These are phyloP conservation scores for Pluteus cervinus DNA, from an alignment of 768 basidiomycete genomes.

Conservation along the genomic window DNA sequence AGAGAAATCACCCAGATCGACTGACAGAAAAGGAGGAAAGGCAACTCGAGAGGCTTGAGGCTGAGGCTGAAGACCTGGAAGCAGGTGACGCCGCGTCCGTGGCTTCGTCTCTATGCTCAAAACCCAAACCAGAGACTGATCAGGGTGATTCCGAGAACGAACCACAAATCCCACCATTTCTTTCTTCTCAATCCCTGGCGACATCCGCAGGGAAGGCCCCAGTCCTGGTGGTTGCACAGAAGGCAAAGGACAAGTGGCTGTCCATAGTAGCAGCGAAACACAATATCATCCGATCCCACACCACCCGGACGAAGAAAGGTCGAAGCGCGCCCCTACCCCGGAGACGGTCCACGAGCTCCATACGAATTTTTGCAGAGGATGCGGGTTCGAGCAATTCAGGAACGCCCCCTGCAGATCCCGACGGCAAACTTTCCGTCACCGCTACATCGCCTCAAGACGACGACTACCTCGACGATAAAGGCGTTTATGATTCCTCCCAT, in stretches of 20 bases:
- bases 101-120: slow-evolving; percentile 47
- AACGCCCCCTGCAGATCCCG: no score
- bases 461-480: slow-evolving; percentile 41
- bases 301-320: no score
- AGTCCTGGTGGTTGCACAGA: slow-evolving; percentile 36
- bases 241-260: slow-evolving; percentile 52
- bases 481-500: slow-evolving; percentile 75
- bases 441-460: no score
- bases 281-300: no score
- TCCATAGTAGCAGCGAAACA: slow-evolving; percentile 36
- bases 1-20: slow-evolving; percentile 15
- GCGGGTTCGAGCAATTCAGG: no score
- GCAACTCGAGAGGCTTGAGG: slow-evolving; percentile 30
- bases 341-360: no score
- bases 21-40: slow-evolving; percentile 29
- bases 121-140: slow-evolving; percentile 39
- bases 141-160: slow-evolving; percentile 23
- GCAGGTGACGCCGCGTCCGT: slow-evolving; percentile 44
- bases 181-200: no score
- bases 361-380: no score
- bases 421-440: no score
- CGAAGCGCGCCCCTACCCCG: no score
- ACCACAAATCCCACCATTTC: slow-evolving; percentile 21
- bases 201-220: slow-evolving; percentile 32
- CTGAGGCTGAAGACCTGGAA: slow-evolving; percentile 36